Evolutionary conservation across 768 basidiomycete species (phyloP).

Genomic region (Infundibulicybe gibba): DNA sequence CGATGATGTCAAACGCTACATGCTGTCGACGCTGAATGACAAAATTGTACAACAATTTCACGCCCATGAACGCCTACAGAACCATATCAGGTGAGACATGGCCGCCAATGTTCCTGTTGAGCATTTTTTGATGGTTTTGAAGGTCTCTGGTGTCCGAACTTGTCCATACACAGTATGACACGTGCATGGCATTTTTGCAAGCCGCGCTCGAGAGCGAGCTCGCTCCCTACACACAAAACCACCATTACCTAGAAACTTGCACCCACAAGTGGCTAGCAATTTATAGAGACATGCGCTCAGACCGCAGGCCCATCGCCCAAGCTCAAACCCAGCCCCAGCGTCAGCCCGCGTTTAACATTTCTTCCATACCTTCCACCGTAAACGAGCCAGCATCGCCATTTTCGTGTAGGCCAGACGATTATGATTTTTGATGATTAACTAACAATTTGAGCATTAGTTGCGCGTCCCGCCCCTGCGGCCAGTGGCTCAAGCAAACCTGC

Average conservation of each 20-base stretch:
- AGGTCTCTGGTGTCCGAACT: conserved; percentile 18
- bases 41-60: conserved; percentile 33
- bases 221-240: conserved; percentile 39
- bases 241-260: conserved; percentile 28
- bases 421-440: too few relatives aligned
- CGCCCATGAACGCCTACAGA: conserved; percentile 30
- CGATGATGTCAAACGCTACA: conserved; percentile 15
- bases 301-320: not conserved
- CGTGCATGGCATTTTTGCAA: conserved; percentile 18
- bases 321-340: too few relatives aligned
- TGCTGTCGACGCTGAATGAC: conserved; percentile 24
- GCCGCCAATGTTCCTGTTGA: not conserved
- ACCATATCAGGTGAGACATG: conserved; percentile 28
- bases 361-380: too few relatives aligned
- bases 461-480: too few relatives aligned
- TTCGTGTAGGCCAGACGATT: too few relatives aligned
- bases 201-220: conserved; percentile 29
- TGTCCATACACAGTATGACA: conserved; percentile 12
- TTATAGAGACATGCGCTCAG: conserved; percentile 29
- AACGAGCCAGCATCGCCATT: too few relatives aligned
- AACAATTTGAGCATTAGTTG: too few relatives aligned
- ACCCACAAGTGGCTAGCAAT: conserved; percentile 31
- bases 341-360: too few relatives aligned
- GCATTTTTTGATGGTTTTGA: not conserved
- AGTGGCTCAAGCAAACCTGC: too few relatives aligned